Percentiles rank a stretch among this genome's conserved stretches.
phyloP scores from a whole-genome alignment of 371 early-diverging fungal genomes.

The Lichtheimia corymbifera region DNA sequence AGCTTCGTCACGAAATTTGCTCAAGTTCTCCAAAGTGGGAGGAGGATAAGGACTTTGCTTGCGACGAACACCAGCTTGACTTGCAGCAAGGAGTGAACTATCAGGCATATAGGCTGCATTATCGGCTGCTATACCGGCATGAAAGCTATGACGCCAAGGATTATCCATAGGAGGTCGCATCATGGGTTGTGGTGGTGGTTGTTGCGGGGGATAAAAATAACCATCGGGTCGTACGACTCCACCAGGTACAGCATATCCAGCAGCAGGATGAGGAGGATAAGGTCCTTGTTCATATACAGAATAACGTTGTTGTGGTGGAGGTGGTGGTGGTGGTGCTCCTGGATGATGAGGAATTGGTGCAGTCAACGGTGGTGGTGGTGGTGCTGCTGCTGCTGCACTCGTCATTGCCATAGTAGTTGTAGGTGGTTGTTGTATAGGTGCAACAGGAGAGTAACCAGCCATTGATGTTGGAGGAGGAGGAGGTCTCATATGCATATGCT shows the following conservation, averaged over 20 bases:
- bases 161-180: constrained; percentile 1
- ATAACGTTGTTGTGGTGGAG: constrained; percentile 1
- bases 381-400: not conserved
- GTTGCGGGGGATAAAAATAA: not conserved
- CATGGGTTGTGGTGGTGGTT: constrained; percentile 2
- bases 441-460: no score
- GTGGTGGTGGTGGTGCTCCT: not conserved
- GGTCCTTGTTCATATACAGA: no score
- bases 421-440: not conserved
- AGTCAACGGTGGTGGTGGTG: not conserved
- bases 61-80: constrained; percentile 27
- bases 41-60: constrained; percentile 44
- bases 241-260: no score
- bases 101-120: constrained; percentile 32
- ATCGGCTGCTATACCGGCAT: constrained; percentile 14
- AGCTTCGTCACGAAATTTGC: constrained; percentile 76
- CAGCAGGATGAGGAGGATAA: no score
- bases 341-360: not conserved
- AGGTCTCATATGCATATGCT: constrained; percentile 2
- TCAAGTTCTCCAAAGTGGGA: constrained; percentile 66
- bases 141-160: constrained; percentile 16
- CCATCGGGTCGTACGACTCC: no score
- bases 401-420: not conserved
- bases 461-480: not conserved
- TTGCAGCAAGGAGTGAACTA: constrained; percentile 37